Base-by-base conservation (phyloP, 129 eudicot species). In the Artemisia tridentata region DNA sequence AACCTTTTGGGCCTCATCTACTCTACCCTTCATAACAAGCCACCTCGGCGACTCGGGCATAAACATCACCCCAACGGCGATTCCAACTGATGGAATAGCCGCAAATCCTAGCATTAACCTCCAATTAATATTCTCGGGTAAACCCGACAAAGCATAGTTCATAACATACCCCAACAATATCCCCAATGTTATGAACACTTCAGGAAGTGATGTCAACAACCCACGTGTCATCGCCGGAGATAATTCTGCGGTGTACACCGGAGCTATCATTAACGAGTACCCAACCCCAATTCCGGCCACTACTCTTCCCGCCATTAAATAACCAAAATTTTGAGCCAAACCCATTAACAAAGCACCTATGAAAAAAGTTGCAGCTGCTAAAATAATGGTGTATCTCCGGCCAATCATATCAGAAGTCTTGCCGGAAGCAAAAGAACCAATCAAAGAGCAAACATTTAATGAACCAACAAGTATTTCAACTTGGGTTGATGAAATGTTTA, bases 31-130 rank as follows among this genome's bases (percentile, higher is more conserved):
- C 95, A 86, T 81, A 14, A 86, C 84, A 17, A 92, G 86, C 98
- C 98, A 92, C 79, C 96, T 75, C 11, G 98, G 98, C 27, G 96
- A 92, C 72, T 92, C 98, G 8, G 96, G 98, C 96, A 92, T 92
- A n/a, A 55, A 68, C 63, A 89, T 41, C 0, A 92, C 95, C 41
- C 91, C 90, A 63, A 29, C 13, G 31, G 78, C 88, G 3, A 92
- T 59, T 10, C 69, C 84, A 21, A 78, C 57, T 7, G 98, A 89
- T 11, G 96, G 98, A 20, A 88, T 72, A 0, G 89, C 89, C 14
- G 98, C 96, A 27, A 92, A 54, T 2, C 93, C 90, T 10, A 92
- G 82, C 98, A 92, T 86, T 7, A 92, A 21, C 72, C 96, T 67
- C 98, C 98, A 89, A 52, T 86, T 86, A 18, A 87, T 46, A 34